A percentile compares a stretch with the other conserved stretches of the same genome.
phyloP scores from a whole-genome alignment of 495 filamentous ascomycete genomes.

The Penicillium canariense region DNA sequence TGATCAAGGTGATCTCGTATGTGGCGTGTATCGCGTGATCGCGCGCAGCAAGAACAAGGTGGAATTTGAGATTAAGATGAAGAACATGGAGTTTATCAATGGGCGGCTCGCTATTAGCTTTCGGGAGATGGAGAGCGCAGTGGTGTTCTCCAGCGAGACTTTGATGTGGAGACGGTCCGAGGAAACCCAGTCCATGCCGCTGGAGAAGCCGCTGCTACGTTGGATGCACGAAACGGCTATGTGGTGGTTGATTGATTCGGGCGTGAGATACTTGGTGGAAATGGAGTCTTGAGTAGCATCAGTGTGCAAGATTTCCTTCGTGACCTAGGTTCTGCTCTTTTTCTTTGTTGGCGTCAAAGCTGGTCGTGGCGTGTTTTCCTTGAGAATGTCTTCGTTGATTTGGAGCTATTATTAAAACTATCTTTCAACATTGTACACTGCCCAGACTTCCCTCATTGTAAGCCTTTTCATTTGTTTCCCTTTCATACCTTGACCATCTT shows the following conservation, averaged over 20 bases:
- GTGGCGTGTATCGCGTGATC: conserved; percentile 33
- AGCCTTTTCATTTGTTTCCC: background rate
- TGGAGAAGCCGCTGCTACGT: conserved; percentile 26
- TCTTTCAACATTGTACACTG: background rate
- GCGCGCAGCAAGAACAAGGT: conserved; percentile 25
- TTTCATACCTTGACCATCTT: background rate
- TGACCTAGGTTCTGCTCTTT: background rate
- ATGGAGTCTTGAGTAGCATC: conserved; percentile 10
- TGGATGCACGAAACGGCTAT: conserved; percentile 38
- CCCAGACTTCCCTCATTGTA: background rate
- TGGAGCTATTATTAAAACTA: background rate
- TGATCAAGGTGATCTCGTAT: conserved; percentile 32
- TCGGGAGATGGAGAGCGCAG: conserved; percentile 9
- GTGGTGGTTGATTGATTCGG: conserved; percentile 44
- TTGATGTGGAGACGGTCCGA: conserved; percentile 33
- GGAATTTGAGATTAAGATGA: conserved; percentile 32
- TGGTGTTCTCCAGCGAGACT: conserved; percentile 35
- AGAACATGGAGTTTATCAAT: conserved; percentile 18
- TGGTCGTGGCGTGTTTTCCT: background rate
- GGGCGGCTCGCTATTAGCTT: conserved; percentile 32
- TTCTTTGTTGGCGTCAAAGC: background rate
- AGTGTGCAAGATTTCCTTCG: too few species aligned
- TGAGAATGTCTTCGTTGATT: background rate
- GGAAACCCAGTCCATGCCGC: conserved; percentile 26
- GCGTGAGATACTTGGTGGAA: conserved; percentile 33